Percentiles rank a stretch among this genome's conserved stretches.
Evolutionary conservation across 345 rosid genomes (phyloP).

Genomic region (Ceriops decandra): DNA sequence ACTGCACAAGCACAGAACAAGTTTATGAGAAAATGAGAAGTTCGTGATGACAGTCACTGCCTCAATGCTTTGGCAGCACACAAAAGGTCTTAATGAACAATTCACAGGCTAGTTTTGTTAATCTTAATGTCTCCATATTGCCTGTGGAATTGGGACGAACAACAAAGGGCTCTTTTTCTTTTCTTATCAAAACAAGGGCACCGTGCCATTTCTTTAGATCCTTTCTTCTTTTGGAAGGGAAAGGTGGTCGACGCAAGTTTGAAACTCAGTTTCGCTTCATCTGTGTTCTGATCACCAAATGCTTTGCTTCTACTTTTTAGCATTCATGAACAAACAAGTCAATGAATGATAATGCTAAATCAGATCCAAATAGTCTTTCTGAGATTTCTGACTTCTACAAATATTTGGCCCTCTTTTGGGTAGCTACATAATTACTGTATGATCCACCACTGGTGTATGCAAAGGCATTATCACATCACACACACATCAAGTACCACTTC

Average conservation of each 20-base stretch:
- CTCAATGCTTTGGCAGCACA: neutral
- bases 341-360: neutral
- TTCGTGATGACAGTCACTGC: neutral
- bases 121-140: no score
- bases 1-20: neutral
- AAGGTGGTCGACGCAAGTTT: no score
- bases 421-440: neutral
- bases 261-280: no score
- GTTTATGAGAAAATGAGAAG: constrained; percentile 7
- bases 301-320: neutral
- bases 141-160: no score
- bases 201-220: neutral
- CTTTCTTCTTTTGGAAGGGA: no score
- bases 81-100: neutral
- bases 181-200: constrained; percentile 14
- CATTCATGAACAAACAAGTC: neutral
- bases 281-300: neutral
- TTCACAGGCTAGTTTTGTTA: no score
- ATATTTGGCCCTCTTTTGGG: neutral
- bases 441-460: neutral
- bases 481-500: neutral
- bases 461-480: neutral
- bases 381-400: neutral
- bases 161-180: no score
- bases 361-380: neutral